Percentiles rank a stretch among this genome's conserved stretches.
phyloP scores from a whole-genome alignment of 2,329 filamentous ascomycete species.

The Neonectria coccinea region DNA sequence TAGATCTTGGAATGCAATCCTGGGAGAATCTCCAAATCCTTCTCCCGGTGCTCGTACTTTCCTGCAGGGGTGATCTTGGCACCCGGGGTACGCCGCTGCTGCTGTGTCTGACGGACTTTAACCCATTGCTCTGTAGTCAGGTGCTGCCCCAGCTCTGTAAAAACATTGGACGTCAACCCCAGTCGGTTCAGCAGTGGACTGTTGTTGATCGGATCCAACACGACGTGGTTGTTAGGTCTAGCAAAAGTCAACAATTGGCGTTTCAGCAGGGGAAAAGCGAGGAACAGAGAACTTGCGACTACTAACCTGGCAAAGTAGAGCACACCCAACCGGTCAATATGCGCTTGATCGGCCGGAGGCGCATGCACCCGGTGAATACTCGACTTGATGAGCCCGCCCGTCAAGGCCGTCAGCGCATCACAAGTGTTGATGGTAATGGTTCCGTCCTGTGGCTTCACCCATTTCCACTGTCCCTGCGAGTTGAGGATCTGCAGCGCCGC shows the following conservation, averaged over 20 bases:
- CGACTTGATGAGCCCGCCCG: conserved; percentile 59
- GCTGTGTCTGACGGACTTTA: neutral
- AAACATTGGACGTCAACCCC: neutral
- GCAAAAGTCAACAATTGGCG: neutral
- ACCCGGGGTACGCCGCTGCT: neutral
- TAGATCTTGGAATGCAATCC: neutral
- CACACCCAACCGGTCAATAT: conserved; percentile 14
- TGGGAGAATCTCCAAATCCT: neutral
- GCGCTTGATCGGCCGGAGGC: conserved; percentile 15
- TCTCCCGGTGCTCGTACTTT: neutral
- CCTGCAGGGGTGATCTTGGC: neutral
- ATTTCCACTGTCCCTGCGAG: conserved; percentile 60
- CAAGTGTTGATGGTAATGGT: conserved; percentile 63
- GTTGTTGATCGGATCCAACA: neutral
- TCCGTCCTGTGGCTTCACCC: conserved; percentile 59
- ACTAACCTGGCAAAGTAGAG: conserved; percentile 11
- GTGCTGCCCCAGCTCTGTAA: neutral
- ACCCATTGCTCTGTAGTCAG: neutral
- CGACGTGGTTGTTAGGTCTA: neutral
- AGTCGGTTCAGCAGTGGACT: neutral
- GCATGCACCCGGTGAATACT: conserved; percentile 49
- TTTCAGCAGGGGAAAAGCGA: too few species aligned
- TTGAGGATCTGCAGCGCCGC: conserved; percentile 65
- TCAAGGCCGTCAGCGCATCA: conserved; percentile 61
- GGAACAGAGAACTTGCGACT: too few species aligned